These are phyloP conservation scores for Candida pini DNA, from an alignment of 805 yeast species.

Conservation along the genomic window DNA sequence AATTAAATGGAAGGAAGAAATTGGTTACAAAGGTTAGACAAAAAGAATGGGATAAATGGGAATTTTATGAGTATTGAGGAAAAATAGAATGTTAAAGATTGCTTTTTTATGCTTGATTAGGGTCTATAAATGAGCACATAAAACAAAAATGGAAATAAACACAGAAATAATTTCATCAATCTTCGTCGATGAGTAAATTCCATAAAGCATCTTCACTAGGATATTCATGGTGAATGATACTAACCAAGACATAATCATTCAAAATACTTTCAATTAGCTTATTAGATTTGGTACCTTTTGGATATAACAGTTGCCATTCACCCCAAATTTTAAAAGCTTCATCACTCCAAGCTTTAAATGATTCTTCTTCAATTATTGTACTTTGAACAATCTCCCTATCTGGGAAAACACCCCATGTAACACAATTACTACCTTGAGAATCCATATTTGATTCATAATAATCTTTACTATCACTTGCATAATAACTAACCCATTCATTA, in stretches of 20 bases:
- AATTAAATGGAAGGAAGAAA: conserved; percentile 30
- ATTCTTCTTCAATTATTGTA: conserved; percentile 86
- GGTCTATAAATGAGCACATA: conserved; percentile 1
- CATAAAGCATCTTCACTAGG: conserved; percentile 69
- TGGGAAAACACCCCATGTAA: conserved; percentile 98
- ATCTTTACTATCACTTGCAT: conserved; percentile 60
- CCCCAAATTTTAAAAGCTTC: conserved; percentile 89
- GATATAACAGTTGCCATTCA: conserved; percentile 86
- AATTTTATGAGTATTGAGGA: background rate
- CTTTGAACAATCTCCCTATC: conserved; percentile 86
- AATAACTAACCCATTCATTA: conserved; percentile 60
- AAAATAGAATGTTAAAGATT: background rate
- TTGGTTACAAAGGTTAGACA: conserved; percentile 14
- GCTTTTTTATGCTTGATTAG: background rate
- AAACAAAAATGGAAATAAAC: background rate
- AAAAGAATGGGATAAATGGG: background rate
- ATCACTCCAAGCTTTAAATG: conserved; percentile 93
- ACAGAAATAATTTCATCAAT: too few relatives aligned
- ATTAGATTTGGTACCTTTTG: conserved; percentile 48
- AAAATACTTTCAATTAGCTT: conserved; percentile 56
- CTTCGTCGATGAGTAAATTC: conserved; percentile 46
- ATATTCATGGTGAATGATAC: conserved; percentile 82
- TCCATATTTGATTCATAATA: conserved; percentile 57
- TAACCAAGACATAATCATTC: conserved; percentile 67
- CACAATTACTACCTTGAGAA: conserved; percentile 61